Evolutionary conservation across 2,329 filamentous ascomycete genomes (phyloP).

Genomic region (Chaetomium globosum): DNA sequence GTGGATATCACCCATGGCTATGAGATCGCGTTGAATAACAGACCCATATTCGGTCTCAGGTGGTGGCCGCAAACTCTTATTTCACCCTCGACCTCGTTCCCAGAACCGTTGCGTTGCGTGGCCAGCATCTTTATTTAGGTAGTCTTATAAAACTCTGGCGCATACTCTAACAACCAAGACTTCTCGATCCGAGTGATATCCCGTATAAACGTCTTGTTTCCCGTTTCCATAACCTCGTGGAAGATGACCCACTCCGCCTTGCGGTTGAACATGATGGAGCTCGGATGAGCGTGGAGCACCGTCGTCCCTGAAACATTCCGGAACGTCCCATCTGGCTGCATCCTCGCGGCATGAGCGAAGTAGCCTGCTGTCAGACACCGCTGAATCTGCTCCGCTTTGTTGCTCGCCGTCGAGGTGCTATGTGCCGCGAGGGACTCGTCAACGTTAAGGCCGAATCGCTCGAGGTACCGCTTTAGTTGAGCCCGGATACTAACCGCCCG

Average conservation of each 20-base stretch:
- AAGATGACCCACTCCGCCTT: slow-evolving; percentile 98
- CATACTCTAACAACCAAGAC: slow-evolving; percentile 88
- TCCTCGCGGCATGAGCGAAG: slow-evolving; percentile 89
- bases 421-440: slow-evolving; percentile 61
- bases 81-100: background rate
- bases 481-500: slow-evolving; percentile 82
- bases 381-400: slow-evolving; percentile 71
- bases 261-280: slow-evolving; percentile 90
- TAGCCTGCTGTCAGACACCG: slow-evolving; percentile 86
- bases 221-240: slow-evolving; percentile 87
- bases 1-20: background rate
- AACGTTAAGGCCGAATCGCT: slow-evolving; percentile 75
- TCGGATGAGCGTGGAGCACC: slow-evolving; percentile 84
- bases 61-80: background rate
- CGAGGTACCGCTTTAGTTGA: slow-evolving; percentile 84
- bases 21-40: background rate
- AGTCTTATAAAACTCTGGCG: slow-evolving; percentile 76
- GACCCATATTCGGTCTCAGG: background rate
- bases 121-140: slow-evolving; percentile 37
- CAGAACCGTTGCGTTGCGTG: background rate
- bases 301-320: slow-evolving; percentile 79
- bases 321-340: slow-evolving; percentile 92
- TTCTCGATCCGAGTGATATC: slow-evolving; percentile 94
- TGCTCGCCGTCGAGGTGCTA: slow-evolving; percentile 40
- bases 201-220: slow-evolving; percentile 83